These are phyloP conservation scores for Dictyophora rubrovolvata DNA, from an alignment of 768 basidiomycete genomes.

Conservation along the genomic window DNA sequence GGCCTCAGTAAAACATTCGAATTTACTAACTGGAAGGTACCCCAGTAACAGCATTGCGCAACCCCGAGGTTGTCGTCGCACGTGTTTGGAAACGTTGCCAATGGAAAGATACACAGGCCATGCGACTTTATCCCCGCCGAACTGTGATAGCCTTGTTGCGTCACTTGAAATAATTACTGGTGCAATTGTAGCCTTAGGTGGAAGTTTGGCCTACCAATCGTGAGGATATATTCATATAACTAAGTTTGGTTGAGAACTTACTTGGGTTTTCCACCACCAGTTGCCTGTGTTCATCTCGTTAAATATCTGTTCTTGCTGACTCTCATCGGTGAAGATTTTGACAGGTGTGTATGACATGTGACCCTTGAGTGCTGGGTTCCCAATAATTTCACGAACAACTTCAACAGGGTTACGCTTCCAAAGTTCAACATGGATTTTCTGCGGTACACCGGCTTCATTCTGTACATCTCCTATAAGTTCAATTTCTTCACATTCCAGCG, in stretches of 20 bases:
- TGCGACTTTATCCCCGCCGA: constrained; percentile 20
- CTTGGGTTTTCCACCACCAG: constrained; percentile 7
- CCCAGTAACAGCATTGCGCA: constrained; percentile 18
- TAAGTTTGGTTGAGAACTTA: no score
- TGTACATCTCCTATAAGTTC: constrained; percentile 14
- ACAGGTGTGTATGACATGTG: constrained; percentile 7
- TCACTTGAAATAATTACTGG: constrained; percentile 23
- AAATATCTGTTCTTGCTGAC: neutral
- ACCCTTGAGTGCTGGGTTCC: constrained; percentile 16
- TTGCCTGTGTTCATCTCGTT: constrained; percentile 4
- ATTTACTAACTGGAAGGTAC: constrained; percentile 17
- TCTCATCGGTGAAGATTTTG: constrained; percentile 2
- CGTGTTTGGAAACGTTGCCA: constrained; percentile 20
- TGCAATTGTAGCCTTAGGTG: constrained; percentile 15
- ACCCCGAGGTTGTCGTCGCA: constrained; percentile 13
- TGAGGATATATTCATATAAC: no score
- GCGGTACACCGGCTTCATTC: constrained; percentile 7
- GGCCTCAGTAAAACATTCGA: neutral
- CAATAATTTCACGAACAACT: constrained; percentile 21
- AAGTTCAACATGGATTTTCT: constrained; percentile 16
- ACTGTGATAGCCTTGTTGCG: constrained; percentile 20
- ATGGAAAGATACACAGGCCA: constrained; percentile 25
- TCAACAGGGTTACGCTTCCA: constrained; percentile 24
- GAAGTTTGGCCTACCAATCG: no score
- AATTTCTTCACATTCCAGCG: constrained; percentile 17